phyloP scores from a whole-genome alignment of 495 filamentous ascomycete genomes.

The Neurospora sp. region DNA sequence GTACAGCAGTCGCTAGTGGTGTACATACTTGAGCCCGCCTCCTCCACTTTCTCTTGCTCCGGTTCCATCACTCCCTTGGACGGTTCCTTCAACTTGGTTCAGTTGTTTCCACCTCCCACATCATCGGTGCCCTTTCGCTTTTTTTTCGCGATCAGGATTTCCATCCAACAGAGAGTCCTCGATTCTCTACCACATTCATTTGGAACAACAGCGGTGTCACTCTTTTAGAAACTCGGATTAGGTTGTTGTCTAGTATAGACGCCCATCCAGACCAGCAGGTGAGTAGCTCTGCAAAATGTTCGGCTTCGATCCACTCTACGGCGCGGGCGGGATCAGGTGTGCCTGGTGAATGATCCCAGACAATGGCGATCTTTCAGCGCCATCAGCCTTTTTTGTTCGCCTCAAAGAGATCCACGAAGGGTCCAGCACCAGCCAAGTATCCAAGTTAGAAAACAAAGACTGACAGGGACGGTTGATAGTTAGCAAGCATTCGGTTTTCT shows the following conservation, averaged over 20 bases:
- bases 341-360: neutral
- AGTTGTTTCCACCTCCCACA: conserved; percentile 17
- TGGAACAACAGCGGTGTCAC: conserved; percentile 29
- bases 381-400: neutral
- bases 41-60: conserved; percentile 12
- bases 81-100: conserved; percentile 18
- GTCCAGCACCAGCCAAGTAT: neutral
- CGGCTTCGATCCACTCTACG: neutral
- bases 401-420: neutral
- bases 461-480: neutral
- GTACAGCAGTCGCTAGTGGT: neutral
- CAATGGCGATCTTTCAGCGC: neutral
- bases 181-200: conserved; percentile 52
- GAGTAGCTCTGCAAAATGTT: neutral
- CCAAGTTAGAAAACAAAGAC: neutral
- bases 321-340: neutral
- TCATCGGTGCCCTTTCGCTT: conserved; percentile 11
- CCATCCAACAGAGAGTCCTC: conserved; percentile 42
- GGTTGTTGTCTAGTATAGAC: conserved; percentile 3
- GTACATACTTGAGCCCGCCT: neutral
- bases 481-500: neutral
- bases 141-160: conserved; percentile 16
- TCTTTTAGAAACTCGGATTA: neutral
- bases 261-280: conserved; percentile 12
- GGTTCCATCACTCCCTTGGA: conserved; percentile 20